Conservation (phyloP, 768 basidiomycete genomes). For the Baorangia bicolor region DNA sequence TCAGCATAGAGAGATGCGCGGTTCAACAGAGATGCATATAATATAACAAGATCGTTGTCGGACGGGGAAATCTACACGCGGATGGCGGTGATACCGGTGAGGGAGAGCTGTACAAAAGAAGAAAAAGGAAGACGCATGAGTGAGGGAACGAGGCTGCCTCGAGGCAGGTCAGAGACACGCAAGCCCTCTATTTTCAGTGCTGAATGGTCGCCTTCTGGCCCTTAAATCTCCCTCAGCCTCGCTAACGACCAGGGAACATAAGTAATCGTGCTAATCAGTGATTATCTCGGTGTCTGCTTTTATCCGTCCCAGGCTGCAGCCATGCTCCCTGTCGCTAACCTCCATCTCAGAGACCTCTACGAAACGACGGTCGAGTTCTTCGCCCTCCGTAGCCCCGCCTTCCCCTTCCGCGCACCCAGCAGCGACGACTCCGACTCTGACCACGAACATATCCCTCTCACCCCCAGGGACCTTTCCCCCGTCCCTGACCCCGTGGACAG, state of each 20-base stretch:
- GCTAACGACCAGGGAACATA: neutral
- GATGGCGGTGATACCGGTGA: neutral
- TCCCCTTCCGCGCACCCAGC: slow-evolving; percentile 22
- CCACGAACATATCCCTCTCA: slow-evolving; percentile 25
- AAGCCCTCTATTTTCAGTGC: slow-evolving; percentile 11
- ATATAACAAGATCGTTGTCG: neutral
- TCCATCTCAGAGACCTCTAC: slow-evolving; percentile 49
- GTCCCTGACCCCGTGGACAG: slow-evolving; percentile 41
- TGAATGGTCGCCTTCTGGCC: neutral
- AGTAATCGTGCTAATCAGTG: slow-evolving; percentile 26
- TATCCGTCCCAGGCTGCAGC: slow-evolving; percentile 33
- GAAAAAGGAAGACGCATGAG: too few species aligned
- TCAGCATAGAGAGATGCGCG: too few species aligned
- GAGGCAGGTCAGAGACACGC: slow-evolving; percentile 19
- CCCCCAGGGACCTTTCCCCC: slow-evolving; percentile 36
- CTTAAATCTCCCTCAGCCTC: slow-evolving; percentile 10
- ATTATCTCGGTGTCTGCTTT: slow-evolving; percentile 39
- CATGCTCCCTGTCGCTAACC: slow-evolving; percentile 47
- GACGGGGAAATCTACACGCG: neutral
- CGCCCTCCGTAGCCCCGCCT: slow-evolving; percentile 41
- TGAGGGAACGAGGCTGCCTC: slow-evolving; percentile 8
- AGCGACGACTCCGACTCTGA: slow-evolving; percentile 31
- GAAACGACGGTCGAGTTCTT: slow-evolving; percentile 61
- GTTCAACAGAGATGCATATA: neutral
- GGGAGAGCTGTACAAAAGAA: neutral